phyloP scores from a whole-genome alignment of 352 stramenopile genomes.

The Phytophthora litchii region DNA sequence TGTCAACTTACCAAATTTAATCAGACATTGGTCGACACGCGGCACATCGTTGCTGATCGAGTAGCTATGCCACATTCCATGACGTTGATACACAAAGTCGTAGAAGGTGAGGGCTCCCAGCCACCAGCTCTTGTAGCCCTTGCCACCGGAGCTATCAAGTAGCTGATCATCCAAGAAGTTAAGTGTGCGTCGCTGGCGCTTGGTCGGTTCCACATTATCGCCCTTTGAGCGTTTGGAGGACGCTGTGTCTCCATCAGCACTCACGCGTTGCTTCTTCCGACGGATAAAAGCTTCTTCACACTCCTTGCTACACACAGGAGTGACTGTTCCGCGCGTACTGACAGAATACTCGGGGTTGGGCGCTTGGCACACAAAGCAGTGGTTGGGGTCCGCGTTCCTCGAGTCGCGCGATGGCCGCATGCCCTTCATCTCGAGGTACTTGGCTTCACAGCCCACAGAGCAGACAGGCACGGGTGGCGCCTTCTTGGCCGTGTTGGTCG shows the following conservation, averaged over 20 bases:
- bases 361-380: slow-evolving; percentile 71
- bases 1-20: slow-evolving; percentile 70
- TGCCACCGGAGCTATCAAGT: slow-evolving; percentile 67
- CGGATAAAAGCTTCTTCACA: slow-evolving; percentile 64
- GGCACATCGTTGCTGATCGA: slow-evolving; percentile 72
- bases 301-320: slow-evolving; percentile 70
- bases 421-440: slow-evolving; percentile 62
- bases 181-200: slow-evolving; percentile 59
- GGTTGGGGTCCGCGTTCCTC: slow-evolving; percentile 29
- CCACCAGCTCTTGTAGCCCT: slow-evolving; percentile 90
- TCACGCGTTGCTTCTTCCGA: slow-evolving; percentile 46
- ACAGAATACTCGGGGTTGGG: slow-evolving; percentile 71
- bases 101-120: slow-evolving; percentile 82
- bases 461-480: slow-evolving; percentile 65
- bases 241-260: slow-evolving; percentile 4
- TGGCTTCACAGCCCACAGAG: slow-evolving; percentile 56
- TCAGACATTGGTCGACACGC: slow-evolving; percentile 70
- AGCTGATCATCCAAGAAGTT: slow-evolving; percentile 81
- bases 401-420: slow-evolving; percentile 41
- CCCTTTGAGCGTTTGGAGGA: slow-evolving; percentile 45
- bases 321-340: slow-evolving; percentile 56
- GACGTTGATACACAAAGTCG: slow-evolving; percentile 86
- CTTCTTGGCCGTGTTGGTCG: slow-evolving; percentile 60
- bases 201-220: slow-evolving; percentile 37
- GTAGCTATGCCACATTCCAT: slow-evolving; percentile 89